These are phyloP conservation scores for Furcasterigmium furcatum DNA, from an alignment of 2,329 filamentous ascomycete genomes.

Conservation along the genomic window DNA sequence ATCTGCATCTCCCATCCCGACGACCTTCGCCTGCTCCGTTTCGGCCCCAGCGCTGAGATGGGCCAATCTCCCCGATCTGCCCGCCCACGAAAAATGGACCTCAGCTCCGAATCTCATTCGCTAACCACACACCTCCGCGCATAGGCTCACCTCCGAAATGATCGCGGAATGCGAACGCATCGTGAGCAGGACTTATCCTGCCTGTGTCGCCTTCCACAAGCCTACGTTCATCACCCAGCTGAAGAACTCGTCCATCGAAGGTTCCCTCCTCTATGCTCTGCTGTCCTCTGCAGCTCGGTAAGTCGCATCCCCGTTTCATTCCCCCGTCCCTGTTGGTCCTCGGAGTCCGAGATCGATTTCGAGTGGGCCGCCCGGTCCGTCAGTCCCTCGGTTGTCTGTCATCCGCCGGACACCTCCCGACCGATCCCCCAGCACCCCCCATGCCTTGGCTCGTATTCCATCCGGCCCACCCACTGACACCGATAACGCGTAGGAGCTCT, in stretches of 20 bases:
- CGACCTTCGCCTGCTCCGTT: slow-evolving; percentile 5
- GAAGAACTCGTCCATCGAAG: slow-evolving; percentile 52
- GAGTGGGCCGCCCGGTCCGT: neutral
- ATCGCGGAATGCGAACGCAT: slow-evolving; percentile 58
- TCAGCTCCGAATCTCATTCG: neutral
- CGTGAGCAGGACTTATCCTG: slow-evolving; percentile 57
- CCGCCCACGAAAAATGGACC: neutral
- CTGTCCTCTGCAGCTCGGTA: slow-evolving; percentile 57
- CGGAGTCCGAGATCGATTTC: neutral
- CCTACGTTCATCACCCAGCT: slow-evolving; percentile 59
- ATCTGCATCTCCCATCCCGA: slow-evolving; percentile 13
- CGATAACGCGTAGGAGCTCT: slow-evolving; percentile 55
- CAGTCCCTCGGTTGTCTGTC: too few relatives aligned
- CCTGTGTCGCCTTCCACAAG: slow-evolving; percentile 62
- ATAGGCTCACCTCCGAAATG: slow-evolving; percentile 52
- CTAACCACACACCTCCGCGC: slow-evolving; percentile 17
- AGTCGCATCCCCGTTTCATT: slow-evolving; percentile 18
- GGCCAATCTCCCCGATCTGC: neutral
- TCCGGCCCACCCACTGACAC: too few relatives aligned
- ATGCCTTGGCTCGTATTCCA: too few relatives aligned
- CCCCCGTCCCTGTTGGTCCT: neutral
- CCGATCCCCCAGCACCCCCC: slow-evolving; percentile 10
- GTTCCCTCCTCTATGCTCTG: slow-evolving; percentile 55
- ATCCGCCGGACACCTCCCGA: slow-evolving; percentile 8
- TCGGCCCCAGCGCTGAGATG: slow-evolving; percentile 3